phyloP scores from a whole-genome alignment of 169 alveolate species.

The Cryptosporidium ubiquitum region DNA sequence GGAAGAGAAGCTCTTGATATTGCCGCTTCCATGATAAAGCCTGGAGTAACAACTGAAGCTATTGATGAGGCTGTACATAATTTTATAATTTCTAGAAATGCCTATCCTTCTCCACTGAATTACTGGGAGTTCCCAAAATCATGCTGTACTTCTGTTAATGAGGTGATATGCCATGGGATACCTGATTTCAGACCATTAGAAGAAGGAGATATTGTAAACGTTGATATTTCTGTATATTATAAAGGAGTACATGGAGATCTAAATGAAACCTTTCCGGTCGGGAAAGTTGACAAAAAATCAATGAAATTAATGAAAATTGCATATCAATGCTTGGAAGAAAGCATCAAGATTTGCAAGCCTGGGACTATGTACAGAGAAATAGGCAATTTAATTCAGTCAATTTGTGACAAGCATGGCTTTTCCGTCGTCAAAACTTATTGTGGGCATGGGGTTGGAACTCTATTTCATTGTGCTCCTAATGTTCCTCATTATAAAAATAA shows the following conservation, averaged over 20 bases:
- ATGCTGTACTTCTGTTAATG: conserved; percentile 97
- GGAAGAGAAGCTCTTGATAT: conserved; percentile 95
- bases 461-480: conserved; percentile 96
- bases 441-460: conserved; percentile 99
- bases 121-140: conserved; percentile 96
- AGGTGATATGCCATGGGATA: conserved; percentile 99
- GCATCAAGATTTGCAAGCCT: conserved; percentile 93
- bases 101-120: conserved; percentile 98
- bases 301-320: conserved; percentile 90
- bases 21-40: conserved; percentile 90
- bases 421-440: conserved; percentile 93
- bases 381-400: conserved; percentile 91
- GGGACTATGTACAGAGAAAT: conserved; percentile 96
- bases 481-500: conserved; percentile 97
- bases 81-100: conserved; percentile 89
- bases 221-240: conserved; percentile 95
- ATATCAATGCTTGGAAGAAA: conserved; percentile 89
- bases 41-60: conserved; percentile 97
- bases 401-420: conserved; percentile 85
- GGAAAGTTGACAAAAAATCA: conserved; percentile 91
- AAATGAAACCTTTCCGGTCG: conserved; percentile 96
- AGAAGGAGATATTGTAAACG: conserved; percentile 92
- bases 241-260: conserved; percentile 96
- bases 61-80: conserved; percentile 95
- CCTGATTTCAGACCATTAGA: conserved; percentile 94